These are phyloP conservation scores for Penicillium macrosclerotiorum DNA, from an alignment of 495 filamentous ascomycete genomes.

Conservation along the genomic window DNA sequence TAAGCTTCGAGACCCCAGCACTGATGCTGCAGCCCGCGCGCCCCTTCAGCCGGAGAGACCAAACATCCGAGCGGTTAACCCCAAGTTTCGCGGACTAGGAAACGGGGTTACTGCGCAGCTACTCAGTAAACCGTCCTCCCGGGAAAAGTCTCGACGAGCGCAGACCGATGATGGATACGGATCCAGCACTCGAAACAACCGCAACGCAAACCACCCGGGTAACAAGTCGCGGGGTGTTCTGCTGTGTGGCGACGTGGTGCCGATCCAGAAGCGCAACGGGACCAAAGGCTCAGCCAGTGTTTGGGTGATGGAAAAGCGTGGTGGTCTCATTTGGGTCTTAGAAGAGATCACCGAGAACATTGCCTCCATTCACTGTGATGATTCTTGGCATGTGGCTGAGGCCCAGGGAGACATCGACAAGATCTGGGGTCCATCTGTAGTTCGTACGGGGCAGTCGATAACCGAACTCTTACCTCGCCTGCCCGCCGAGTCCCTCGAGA, in stretches of 20 bases:
- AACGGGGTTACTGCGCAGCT: constrained; percentile 83
- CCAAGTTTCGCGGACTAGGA: constrained; percentile 59
- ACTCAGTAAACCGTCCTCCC: constrained; percentile 82
- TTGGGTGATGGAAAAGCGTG: constrained; percentile 97
- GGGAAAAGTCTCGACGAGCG: constrained; percentile 58
- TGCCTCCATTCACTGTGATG: constrained; percentile 68
- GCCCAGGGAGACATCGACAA: constrained; percentile 66
- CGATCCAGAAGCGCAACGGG: constrained; percentile 93
- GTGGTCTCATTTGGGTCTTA: constrained; percentile 93
- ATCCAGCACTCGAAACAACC: constrained; percentile 55
- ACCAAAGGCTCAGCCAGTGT: constrained; percentile 86
- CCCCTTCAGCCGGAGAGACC: constrained; percentile 34
- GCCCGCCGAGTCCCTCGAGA: constrained; percentile 67
- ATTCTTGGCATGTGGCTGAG: constrained; percentile 65
- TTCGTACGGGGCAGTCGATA: constrained; percentile 66
- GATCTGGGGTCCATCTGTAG: constrained; percentile 75
- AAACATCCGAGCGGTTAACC: constrained; percentile 38
- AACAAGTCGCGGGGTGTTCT: constrained; percentile 87
- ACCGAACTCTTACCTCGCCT: constrained; percentile 75
- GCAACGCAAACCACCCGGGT: constrained; percentile 54
- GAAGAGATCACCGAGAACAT: constrained; percentile 97
- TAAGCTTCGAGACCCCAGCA: constrained; percentile 65
- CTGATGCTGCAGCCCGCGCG: constrained; percentile 43
- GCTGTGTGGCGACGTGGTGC: constrained; percentile 94
- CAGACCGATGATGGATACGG: constrained; percentile 76